Conservation (phyloP, 2,329 filamentous ascomycete species). For the Aspergillus sp. region DNA sequence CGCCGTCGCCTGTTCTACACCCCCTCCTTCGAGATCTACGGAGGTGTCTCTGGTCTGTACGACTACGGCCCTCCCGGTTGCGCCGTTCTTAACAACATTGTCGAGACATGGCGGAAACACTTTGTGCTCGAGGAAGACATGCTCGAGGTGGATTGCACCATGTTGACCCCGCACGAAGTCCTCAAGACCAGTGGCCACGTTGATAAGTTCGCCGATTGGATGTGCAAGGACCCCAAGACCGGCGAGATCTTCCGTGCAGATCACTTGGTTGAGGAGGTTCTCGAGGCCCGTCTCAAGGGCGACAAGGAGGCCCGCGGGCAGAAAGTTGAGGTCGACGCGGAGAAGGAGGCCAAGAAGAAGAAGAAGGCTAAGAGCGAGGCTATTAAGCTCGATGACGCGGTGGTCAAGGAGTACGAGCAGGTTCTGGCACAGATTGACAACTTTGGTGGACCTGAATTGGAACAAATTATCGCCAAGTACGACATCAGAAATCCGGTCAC, state of each 20-base stretch:
- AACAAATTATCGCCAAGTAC: conserved; percentile 85
- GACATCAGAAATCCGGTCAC: conserved; percentile 87
- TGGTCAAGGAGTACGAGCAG: conserved; percentile 89
- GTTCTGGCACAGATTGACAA: conserved; percentile 94
- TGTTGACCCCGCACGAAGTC: conserved; percentile 89
- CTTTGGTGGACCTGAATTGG: conserved; percentile 85
- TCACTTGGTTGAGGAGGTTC: conserved; percentile 92
- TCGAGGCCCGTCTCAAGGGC: conserved; percentile 84
- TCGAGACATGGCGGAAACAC: conserved; percentile 90
- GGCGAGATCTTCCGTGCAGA: conserved; percentile 96
- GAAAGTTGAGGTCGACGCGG: conserved; percentile 67
- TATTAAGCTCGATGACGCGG: conserved; percentile 82
- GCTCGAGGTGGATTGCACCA: conserved; percentile 93
- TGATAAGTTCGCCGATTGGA: conserved; percentile 97
- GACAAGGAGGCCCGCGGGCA: conserved; percentile 91
- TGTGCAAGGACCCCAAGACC: conserved; percentile 98
- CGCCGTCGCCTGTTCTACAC: conserved; percentile 92
- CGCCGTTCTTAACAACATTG: conserved; percentile 82
- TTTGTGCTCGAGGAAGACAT: conserved; percentile 93
- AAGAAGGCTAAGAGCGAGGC: conserved; percentile 77
- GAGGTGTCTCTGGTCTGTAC: conserved; percentile 84
- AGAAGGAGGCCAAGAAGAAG: conserved; percentile 87
- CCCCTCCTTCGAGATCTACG: conserved; percentile 94
- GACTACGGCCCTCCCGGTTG: conserved; percentile 92
- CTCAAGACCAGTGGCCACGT: conserved; percentile 96